Conservation (phyloP, 2,329 filamentous ascomycete genomes). For the Fusarium temperatum region DNA sequence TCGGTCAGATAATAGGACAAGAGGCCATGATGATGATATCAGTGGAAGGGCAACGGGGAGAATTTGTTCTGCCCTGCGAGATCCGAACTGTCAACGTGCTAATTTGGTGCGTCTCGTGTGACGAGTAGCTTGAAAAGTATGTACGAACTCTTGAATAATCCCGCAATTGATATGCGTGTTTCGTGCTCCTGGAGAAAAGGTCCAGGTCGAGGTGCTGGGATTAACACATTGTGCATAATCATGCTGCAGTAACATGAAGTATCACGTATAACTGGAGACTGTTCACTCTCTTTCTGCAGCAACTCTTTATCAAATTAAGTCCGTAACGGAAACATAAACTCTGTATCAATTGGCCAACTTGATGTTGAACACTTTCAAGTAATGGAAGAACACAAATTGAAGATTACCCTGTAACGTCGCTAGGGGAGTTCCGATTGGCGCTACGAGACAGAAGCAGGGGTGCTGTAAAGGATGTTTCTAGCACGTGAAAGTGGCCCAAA, state of each 20-base stretch:
- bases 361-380: not conserved
- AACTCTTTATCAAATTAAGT: not conserved
- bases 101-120: constrained; percentile 9
- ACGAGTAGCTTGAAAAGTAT: constrained; percentile 12
- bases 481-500: constrained; percentile 42
- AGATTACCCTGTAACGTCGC: constrained; percentile 12
- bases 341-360: not conserved
- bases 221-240: constrained; percentile 15
- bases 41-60: not conserved
- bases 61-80: constrained; percentile 27
- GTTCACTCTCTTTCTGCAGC: not conserved
- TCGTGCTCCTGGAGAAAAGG: not conserved
- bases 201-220: not conserved
- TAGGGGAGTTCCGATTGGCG: constrained; percentile 25
- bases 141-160: constrained; percentile 25
- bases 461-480: constrained; percentile 8
- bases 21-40: not conserved
- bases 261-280: accelerated
- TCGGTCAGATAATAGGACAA: not conserved
- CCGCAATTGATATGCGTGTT: constrained; percentile 29
- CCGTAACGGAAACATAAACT: not conserved
- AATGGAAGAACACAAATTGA: not conserved
- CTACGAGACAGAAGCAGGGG: not conserved
- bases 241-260: not conserved
- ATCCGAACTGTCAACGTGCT: constrained; percentile 23